Base-by-base conservation (phyloP, 2,329 filamentous ascomycete genomes). In the Paraphoma sp. region DNA sequence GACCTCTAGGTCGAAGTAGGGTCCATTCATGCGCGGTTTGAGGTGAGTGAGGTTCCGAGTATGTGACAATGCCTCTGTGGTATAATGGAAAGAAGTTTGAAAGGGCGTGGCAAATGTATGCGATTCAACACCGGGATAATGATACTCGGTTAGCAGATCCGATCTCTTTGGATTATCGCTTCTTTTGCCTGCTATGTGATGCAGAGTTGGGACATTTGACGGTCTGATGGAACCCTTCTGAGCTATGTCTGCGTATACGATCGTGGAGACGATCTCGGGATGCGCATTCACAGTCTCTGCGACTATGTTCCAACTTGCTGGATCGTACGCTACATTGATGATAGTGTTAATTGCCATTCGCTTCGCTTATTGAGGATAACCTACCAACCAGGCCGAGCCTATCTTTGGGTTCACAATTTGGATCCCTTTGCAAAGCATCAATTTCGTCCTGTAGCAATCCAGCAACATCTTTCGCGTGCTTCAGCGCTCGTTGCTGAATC, bases 1-100 rank as follows among this genome's bases (percentile, higher is more conserved):
- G 3, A 82, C 81, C 69, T 92, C 90, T 3, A 92, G 83, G 64
- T 92, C 88, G 65, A 92, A 91, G 56, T 81, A 83, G 0, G 89
- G 89, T 0, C 89, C 89, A 0, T 76, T 77, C 14, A 89, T 75
- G 2, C 82, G 77, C 9, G 81, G 81, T 65, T 90, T 90, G 6
- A 92, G 66, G 61, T 89, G 89, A 0, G 81, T 77, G 5, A 91
- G 73, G 45, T 79, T 86, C 2, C 89, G 82, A 0, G 88, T 89
- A 67, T 92, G 88, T 0, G 86, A 81, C 0, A 90, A 76, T 0
- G 83, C 80, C 45, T 86, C 87, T 0, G 82, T 74, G 6, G 80
- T 74, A 57, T 82, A 80, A 51, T 82, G 74, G 72, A 64, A 64
- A 12, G 52, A 41, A 4, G 18, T 41, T 14, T 86, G 89, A 8